Evolutionary conservation across 202 grass and related monocot genomes (phyloP), one percentile per base, ranked within the genome.

Genomic region (Setaria viridis): DNA sequence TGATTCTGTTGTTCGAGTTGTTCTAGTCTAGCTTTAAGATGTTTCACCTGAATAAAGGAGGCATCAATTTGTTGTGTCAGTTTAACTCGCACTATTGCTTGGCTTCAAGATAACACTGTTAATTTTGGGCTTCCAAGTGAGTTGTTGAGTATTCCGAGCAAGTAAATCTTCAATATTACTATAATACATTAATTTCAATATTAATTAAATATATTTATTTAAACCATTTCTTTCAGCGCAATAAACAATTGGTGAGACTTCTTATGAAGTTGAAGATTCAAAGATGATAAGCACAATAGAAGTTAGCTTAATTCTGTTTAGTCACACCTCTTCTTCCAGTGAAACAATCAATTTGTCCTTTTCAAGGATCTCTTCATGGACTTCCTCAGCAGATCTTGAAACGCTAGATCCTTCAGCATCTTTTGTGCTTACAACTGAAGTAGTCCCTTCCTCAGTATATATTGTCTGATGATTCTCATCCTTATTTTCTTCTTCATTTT

Each of bases 241-340:
- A 85, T 34, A 47, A 85, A 10, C 21, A 80, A 67, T 62, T 34
- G 65, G 9, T 53, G 17, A 72, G 20, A 42, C 10, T 89, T 60
- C 54, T 78, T 67, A 67, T 59, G 66, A 67, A 70, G 68, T 62
- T 39, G 34, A 74, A 83, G 50, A 86, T 45, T 86, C 57, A 13
- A 62, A 90, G 78, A 84, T 84, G 2, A 70, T 69, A 69, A 76
- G 10, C 30, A 67, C 6, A 59, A 55, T 16, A 80, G 17, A 72
- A 17, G 30, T 37, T 70, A 76, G 19, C 39, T 34, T 37, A 67
- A 67, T 41, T 74, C 59, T 32, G 77, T 32, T 67, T 84, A 88
- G 80, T 60, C 82, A 67, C 75, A 99, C 96, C 96, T 99, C 91
- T 87, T 94, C 91, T 87, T 96, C 87, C 68, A 99, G 80, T 71